These are phyloP conservation scores for Hypoxylon fuscum DNA, from an alignment of 495 filamentous ascomycete species.

Conservation along the genomic window DNA sequence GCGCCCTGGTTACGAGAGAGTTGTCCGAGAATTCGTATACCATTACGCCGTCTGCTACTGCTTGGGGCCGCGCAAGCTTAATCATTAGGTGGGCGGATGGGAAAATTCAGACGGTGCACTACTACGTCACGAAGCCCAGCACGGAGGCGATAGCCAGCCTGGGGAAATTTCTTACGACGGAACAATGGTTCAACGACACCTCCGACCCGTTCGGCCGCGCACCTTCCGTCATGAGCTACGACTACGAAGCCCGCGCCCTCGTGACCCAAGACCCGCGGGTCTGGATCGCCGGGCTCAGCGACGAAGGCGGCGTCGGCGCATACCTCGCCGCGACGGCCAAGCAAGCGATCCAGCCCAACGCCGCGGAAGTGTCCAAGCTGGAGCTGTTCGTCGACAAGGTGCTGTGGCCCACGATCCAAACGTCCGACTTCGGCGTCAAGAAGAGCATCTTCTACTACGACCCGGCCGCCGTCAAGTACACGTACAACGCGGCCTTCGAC, in stretches of 20 bases:
- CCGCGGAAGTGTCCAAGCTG: constrained; percentile 54
- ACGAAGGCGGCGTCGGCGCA: constrained; percentile 60
- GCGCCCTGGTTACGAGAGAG: constrained; percentile 32
- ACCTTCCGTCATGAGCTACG: constrained; percentile 61
- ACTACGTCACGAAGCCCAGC: constrained; percentile 56
- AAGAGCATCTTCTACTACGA: constrained; percentile 64
- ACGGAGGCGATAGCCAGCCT: constrained; percentile 47
- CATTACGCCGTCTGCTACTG: constrained; percentile 41
- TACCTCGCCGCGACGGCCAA: constrained; percentile 59
- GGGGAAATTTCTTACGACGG: constrained; percentile 51
- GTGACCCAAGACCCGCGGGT: constrained; percentile 60
- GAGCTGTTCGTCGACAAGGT: constrained; percentile 57
- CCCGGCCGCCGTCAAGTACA: constrained; percentile 46
- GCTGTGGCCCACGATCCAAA: constrained; percentile 55
- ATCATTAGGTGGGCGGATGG: constrained; percentile 53
- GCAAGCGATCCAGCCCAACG: constrained; percentile 54
- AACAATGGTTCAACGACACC: constrained; percentile 55
- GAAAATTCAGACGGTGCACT: constrained; percentile 58
- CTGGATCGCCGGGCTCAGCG: constrained; percentile 63
- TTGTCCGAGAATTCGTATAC: constrained; percentile 31
- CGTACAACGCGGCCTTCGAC: constrained; percentile 47
- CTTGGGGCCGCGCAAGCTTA: constrained; percentile 54
- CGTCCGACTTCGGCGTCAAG: constrained; percentile 50
- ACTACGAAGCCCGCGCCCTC: constrained; percentile 48
- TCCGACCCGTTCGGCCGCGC: constrained; percentile 59